Evolutionary conservation across 257 asterid genomes (phyloP).

Genomic region (Forsythia viridissima): DNA sequence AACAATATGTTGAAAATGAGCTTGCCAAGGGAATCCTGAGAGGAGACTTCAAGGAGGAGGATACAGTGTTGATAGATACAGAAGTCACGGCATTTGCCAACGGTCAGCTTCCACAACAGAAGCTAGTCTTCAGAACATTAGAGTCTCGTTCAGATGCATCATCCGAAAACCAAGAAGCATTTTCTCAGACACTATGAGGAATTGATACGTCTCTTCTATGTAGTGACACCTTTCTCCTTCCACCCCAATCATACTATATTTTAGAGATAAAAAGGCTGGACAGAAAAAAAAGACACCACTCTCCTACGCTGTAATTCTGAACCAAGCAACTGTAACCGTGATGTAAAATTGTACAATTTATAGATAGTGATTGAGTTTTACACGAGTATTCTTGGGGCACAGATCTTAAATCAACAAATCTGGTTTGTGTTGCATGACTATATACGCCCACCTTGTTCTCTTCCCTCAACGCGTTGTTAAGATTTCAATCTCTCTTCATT

Average conservation of each 20-base stretch:
- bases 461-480: too few relatives aligned
- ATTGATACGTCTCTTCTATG: background rate
- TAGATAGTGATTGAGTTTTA: too few relatives aligned
- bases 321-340: too few relatives aligned
- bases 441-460: too few relatives aligned
- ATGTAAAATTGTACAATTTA: too few relatives aligned
- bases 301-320: too few relatives aligned
- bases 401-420: too few relatives aligned
- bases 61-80: slow-evolving; percentile 59
- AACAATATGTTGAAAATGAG: slow-evolving; percentile 82
- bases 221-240: background rate
- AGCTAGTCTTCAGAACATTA: slow-evolving; percentile 52
- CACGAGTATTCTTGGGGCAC: too few relatives aligned
- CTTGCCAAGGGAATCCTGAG: slow-evolving; percentile 89
- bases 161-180: slow-evolving; percentile 48
- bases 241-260: background rate
- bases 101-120: slow-evolving; percentile 87
- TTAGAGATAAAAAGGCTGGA: background rate
- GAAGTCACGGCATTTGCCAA: slow-evolving; percentile 72
- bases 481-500: too few relatives aligned
- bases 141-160: slow-evolving; percentile 40
- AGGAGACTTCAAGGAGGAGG: slow-evolving; percentile 87
- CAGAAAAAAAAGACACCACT: background rate
- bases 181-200: slow-evolving; percentile 39
- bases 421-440: too few relatives aligned